These are phyloP conservation scores for Tricholoma saponaceum DNA, from an alignment of 768 basidiomycete genomes.

Conservation along the genomic window DNA sequence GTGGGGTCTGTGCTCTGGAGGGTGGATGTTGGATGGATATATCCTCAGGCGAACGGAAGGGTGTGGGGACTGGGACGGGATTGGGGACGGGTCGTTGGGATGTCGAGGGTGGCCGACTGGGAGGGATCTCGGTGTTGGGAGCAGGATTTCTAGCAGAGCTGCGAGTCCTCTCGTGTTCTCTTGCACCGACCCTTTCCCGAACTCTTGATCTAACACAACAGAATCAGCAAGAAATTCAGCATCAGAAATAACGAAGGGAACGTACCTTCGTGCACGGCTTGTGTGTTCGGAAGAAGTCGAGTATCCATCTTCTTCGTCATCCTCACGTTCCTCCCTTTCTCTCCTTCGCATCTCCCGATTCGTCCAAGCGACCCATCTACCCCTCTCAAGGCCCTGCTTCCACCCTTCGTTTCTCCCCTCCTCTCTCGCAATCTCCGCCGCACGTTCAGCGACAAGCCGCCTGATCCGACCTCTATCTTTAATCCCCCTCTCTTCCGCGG, in stretches of 20 bases:
- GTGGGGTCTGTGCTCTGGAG: not conserved
- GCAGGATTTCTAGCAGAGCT: conserved; percentile 2
- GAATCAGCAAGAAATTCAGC: not conserved
- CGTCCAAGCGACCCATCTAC: conserved; percentile 16
- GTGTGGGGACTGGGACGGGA: not conserved
- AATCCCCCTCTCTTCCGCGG: conserved; percentile 44
- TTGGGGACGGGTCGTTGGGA: conserved; percentile 9
- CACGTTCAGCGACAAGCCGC: conserved; percentile 40
- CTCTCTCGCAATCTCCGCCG: conserved; percentile 47
- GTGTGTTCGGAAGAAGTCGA: not conserved
- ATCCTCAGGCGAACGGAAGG: conserved; percentile 10
- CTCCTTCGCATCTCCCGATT: not conserved
- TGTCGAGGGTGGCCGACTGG: conserved; percentile 9
- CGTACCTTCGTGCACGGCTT: not conserved
- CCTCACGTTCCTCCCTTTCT: conserved; percentile 3
- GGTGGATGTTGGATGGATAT: conserved; percentile 12
- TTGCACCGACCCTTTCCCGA: not conserved
- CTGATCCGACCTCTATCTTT: conserved; percentile 43
- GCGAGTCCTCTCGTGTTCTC: not conserved
- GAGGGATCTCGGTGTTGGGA: conserved; percentile 14
- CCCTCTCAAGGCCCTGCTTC: conserved; percentile 39
- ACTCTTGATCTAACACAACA: not conserved
- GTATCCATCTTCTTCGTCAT: not conserved
- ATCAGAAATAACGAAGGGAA: not conserved
- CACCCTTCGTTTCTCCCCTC: conserved; percentile 51